A percentile compares a stretch with the other conserved stretches of the same genome.
Conservation (phyloP, 352 stramenopile species). For the Phytophthora quininea region DNA sequence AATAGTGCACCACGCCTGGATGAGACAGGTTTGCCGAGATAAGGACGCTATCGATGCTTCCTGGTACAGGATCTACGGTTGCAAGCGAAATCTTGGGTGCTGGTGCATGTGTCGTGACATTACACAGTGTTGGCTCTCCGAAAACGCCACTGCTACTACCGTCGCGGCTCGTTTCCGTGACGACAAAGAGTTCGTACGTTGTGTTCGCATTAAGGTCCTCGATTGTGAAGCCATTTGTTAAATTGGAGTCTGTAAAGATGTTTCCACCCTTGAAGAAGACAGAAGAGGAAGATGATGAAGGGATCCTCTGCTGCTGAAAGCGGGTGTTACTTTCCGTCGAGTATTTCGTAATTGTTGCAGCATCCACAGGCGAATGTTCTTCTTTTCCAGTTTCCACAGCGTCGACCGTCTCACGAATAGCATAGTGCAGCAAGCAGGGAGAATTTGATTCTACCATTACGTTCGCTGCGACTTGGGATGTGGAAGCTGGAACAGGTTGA, state of each 20-base stretch:
- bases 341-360: conserved; percentile 25
- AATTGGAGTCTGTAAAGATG: conserved; percentile 12
- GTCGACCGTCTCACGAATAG: conserved; percentile 24
- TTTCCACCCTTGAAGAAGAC: conserved; percentile 21
- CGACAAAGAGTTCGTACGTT: conserved; percentile 58
- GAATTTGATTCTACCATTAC: conserved; percentile 29
- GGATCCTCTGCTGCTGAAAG: conserved; percentile 26
- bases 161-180: conserved; percentile 48
- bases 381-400: conserved; percentile 6
- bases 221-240: conserved; percentile 25
- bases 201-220: conserved; percentile 50
- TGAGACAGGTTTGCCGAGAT: conserved; percentile 69
- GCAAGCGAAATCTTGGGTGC: conserved; percentile 72
- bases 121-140: conserved; percentile 31
- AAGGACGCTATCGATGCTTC: conserved; percentile 58
- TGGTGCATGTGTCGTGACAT: conserved; percentile 55
- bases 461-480: conserved; percentile 35
- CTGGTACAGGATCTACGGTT: conserved; percentile 43
- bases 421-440: conserved; percentile 56
- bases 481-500: conserved; percentile 36
- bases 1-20: conserved; percentile 74
- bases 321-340: conserved; percentile 12
- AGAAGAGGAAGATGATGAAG: conserved; percentile 21
- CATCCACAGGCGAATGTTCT: conserved; percentile 11
- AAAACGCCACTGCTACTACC: conserved; percentile 57